Evolutionary conservation across 768 basidiomycete genomes (phyloP).

Genomic region (Tricholoma saponaceum): DNA sequence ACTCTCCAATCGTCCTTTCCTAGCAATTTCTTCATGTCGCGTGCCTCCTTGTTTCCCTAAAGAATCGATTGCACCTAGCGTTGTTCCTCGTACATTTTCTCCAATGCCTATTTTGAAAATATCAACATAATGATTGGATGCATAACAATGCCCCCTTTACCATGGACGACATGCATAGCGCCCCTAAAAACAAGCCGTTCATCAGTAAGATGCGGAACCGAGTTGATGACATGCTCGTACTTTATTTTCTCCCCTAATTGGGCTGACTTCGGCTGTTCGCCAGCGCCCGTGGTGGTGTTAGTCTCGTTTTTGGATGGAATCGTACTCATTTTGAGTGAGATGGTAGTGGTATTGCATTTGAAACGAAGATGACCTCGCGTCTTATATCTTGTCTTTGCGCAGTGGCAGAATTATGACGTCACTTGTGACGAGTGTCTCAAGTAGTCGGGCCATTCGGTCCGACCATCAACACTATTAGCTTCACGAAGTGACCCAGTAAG

Average conservation of each 20-base stretch:
- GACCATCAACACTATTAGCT: too few relatives aligned
- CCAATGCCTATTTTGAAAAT: conserved; percentile 31
- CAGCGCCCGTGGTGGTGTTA: background rate
- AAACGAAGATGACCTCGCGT: too few relatives aligned
- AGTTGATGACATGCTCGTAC: background rate
- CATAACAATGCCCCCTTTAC: background rate
- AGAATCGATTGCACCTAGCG: conserved; percentile 36
- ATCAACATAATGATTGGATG: background rate
- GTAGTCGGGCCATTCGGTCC: too few relatives aligned
- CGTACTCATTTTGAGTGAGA: background rate
- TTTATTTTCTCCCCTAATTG: background rate
- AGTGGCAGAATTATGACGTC: too few relatives aligned
- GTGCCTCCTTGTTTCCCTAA: conserved; percentile 20
- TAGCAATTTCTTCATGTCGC: conserved; percentile 31
- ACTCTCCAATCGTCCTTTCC: conserved; percentile 35
- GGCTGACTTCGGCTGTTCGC: background rate
- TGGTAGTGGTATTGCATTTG: too few relatives aligned
- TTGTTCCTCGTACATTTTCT: conserved; percentile 41
- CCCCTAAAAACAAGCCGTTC: background rate
- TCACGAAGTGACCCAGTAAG: too few relatives aligned
- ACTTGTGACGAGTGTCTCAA: too few relatives aligned
- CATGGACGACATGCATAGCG: background rate
- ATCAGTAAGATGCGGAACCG: background rate
- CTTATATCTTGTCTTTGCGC: too few relatives aligned
- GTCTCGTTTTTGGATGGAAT: background rate